Base-by-base conservation (phyloP, 305 asterid species). In the Plantago rigida region DNA sequence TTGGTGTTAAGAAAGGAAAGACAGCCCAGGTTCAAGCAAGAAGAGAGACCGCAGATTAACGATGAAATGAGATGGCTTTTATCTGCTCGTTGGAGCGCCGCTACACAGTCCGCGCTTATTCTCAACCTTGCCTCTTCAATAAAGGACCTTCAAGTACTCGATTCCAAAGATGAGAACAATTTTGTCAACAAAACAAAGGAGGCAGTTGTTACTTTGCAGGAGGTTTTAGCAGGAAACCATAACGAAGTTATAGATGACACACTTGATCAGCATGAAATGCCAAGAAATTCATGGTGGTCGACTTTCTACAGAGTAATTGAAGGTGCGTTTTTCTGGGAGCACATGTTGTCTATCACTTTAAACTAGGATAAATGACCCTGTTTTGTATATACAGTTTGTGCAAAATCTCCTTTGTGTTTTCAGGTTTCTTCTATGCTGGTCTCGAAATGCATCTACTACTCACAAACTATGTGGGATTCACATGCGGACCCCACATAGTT, bases 201-300 rank as follows among this genome's bases (percentile, higher is more conserved):
- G n/a, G 92, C 93, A 3, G 77, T 81, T 0, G 77, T 80, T 62
- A 73, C 78, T 45, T 65, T 87, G 74, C 87, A 79, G 65, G 83
- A 74, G 61, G 82, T 85, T 41, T 71, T 87, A 77, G 60, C 69
- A 65, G 94, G 93, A 19, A 80, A 76, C 63, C 86, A 77, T 51
- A 82, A 79, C 57, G 69, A 56, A 61, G 77, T 55, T 62, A 82
- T 81, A 50, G 86, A 75, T 61, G 81, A 78, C 68, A 79, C 81
- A 5, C 89, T 85, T 29, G 73, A 72, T 66, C 73, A 65, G 51
- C 73, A 51, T 45, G 74, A 81, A 67, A 84, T 83, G 68, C 81
- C 89, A 9, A 71, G 73, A 39, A 72, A 68, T 47, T 58, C 75
- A 29, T 83, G 89, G 94, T 82, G 93, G 93, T 83, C 94, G 28